Evolutionary conservation across 345 rosid species (phyloP), one percentile per base, ranked within the genome.

Genomic region (Eucalyptus grandis): DNA sequence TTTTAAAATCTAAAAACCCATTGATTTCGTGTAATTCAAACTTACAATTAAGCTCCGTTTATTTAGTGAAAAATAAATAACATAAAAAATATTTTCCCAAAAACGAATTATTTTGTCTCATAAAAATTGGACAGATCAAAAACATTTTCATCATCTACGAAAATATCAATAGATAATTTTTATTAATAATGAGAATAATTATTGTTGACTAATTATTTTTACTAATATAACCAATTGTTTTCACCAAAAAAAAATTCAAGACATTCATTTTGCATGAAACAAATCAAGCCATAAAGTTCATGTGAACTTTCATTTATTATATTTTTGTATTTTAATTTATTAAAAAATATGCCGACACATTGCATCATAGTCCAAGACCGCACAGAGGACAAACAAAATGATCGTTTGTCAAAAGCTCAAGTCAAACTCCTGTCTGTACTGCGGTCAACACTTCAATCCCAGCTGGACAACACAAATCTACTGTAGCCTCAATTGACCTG

Each of bases 251-350:
- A 6, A 43, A 43, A 43, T 14, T 50, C 24, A 17, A 17, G 56
- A 17, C 8, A 7, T 53, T 1, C 2, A 53, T 53, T 53, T 53
- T 19, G 4, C 5, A 0, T 53, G 4, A 51, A 3, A 19, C 24
- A 1, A 53, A 53, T 53, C 0, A 0, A 53, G 5, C 58, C 26
- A 19, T 53, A 53, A 53, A 72, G 5, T 72, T 10, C 82, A 8
- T 24, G 3, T 72, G 27, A 72, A 37, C 37, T 72, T 72, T 72
- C 46, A 37, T 37, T 19, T 3, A 69, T 24, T 9, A 34, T 17
- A 31, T 1, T 5, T 69, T 69, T 5, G 81, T 5, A 10, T 34
- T 15, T 69, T 34, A 5, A 16, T 17, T 17, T 34, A 69, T 17
- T 34, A 17, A 9, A 69, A 69, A 34, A 34, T 9, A 9, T 69